Evolutionary conservation across 139 green algal genomes (phyloP), one percentile per base, ranked within the genome.

Genomic region (Asterochloris sp.): DNA sequence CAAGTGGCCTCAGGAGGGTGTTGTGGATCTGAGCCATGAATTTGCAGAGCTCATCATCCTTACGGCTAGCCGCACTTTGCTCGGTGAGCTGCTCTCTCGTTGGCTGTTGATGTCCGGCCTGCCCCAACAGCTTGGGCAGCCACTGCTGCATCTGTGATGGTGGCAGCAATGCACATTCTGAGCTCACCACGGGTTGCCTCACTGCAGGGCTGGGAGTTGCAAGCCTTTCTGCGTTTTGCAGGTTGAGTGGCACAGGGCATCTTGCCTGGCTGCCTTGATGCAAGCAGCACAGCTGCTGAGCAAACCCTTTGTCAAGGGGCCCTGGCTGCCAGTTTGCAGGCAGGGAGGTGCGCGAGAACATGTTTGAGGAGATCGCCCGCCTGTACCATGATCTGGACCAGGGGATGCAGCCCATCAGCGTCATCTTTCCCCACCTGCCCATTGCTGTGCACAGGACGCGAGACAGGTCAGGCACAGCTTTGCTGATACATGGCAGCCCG

Each of bases 341-440:
- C 12, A 90, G 94, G 10, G 97, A 99, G 89, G 93, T 99, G 64
- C 91, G 97, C 17, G 97, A 99, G 90, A 88, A 95, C 66, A 92
- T 99, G 85, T 98, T 98, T 80, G 73, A 63, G 27, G 67, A 92
- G 76, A 96, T 99, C 71, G 87, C 92, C 0, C 80, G 91, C 62
- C 89, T 98, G 78, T 95, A 98, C 81, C 95, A 99, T 83, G 94
- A 98, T 82, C 89, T 99, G 62, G 97, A 99, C 82, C 91, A 93
- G 73, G 97, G 97, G 84, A 99, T 99, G 97, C 89, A 95, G 62
- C 97, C 97, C 64, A 90, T 98, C 80, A 97, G 93, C 16, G 94
- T 99, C 27, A 87, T 99, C 78, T 94, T 96, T 85, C 97, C 97
- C 26, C 98, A 98, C 86, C 87, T 97, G 62, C 97, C 97, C 66